A percentile compares a stretch with the other conserved stretches of the same genome.
Conservation (phyloP, 176 grass and related monocot genomes). For the Melocanna baccifera region DNA sequence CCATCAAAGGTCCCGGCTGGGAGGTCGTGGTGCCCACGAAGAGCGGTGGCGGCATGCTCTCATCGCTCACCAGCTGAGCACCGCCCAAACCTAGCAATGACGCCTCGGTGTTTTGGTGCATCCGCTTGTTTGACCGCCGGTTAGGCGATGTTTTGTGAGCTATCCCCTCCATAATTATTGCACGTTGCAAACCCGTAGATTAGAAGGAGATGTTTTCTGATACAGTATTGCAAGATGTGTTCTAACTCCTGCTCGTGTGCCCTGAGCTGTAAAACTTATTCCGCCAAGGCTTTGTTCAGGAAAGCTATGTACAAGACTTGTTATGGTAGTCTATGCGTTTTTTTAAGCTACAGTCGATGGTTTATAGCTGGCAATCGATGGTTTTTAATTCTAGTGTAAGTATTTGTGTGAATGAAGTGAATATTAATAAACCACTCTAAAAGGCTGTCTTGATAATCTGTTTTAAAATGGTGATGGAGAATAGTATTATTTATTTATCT, state of each 20-base stretch:
- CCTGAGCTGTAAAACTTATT: not conserved
- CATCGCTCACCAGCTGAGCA: slow-evolving; percentile 61
- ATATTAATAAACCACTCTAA: no score
- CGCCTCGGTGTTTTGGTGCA: not conserved
- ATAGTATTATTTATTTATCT: no score
- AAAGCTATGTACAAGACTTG: not conserved
- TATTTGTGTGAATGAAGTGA: no score
- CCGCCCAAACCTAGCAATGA: not conserved
- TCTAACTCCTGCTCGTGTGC: not conserved
- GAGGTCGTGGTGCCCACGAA: slow-evolving; percentile 80
- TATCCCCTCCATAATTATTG: slow-evolving; percentile 26
- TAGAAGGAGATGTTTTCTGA: slow-evolving; percentile 4
- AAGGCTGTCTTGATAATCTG: no score
- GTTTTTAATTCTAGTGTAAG: no score
- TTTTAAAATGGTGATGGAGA: no score
- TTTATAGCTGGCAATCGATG: no score
- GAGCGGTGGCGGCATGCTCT: slow-evolving; percentile 66
- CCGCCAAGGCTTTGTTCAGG: not conserved
- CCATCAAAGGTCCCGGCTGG: slow-evolving; percentile 85
- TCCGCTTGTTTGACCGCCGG: not conserved
- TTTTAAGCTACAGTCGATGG: no score
- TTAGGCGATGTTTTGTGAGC: slow-evolving; percentile 17
- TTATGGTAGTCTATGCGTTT: not conserved
- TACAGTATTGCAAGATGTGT: not conserved
- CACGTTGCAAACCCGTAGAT: slow-evolving; percentile 7